These are phyloP conservation scores for Porcisia deanei DNA, from an alignment of 208 protist species.

Conservation along the genomic window DNA sequence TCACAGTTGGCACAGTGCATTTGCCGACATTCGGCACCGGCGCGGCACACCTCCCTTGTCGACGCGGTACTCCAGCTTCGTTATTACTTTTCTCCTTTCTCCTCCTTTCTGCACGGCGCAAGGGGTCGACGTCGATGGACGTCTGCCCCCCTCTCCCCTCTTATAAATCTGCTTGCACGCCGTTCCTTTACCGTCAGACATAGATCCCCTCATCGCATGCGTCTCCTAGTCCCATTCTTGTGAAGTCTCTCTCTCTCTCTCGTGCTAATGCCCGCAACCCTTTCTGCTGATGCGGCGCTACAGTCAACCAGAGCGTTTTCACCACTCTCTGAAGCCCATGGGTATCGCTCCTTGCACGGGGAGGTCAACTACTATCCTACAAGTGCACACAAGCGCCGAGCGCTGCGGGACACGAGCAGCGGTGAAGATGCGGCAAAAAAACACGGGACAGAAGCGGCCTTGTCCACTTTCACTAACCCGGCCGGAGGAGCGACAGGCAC, in stretches of 20 bases:
- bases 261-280: not conserved
- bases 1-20: not conserved
- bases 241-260: not conserved
- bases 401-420: not conserved
- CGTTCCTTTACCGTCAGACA: not conserved
- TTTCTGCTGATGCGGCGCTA: constrained; percentile 3
- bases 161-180: not conserved
- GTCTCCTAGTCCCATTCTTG: not conserved
- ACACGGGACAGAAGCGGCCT: not conserved
- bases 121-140: not conserved
- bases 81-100: not conserved
- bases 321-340: not conserved
- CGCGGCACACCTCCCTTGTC: not conserved
- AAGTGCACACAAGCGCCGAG: constrained; percentile 37
- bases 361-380: constrained; percentile 53
- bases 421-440: not conserved
- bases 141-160: not conserved
- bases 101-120: not conserved
- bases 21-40: not conserved
- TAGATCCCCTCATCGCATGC: not conserved
- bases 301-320: not conserved
- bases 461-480: not conserved
- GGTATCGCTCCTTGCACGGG: constrained; percentile 35
- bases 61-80: not conserved
- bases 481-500: not conserved